A percentile compares a stretch with the other conserved stretches of the same genome.
These are phyloP conservation scores for Ustilago vetiveriae DNA, from an alignment of 1,284 basidiomycete species.

Conservation along the genomic window DNA sequence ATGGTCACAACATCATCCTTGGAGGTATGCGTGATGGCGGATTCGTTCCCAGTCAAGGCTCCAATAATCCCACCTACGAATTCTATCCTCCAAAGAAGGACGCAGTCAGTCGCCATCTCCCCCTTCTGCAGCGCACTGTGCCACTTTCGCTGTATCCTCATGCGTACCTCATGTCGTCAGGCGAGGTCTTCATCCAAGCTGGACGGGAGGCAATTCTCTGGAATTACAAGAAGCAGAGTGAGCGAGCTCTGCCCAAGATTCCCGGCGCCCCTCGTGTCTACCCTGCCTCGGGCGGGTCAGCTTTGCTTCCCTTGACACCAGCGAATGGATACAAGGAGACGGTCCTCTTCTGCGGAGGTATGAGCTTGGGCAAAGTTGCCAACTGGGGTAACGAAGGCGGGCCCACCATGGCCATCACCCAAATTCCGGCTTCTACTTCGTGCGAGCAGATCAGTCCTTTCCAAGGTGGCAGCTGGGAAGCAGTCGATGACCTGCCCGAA, in stretches of 20 bases:
- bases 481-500: slow-evolving; percentile 45
- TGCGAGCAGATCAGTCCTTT: slow-evolving; percentile 61
- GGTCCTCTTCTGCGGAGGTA: slow-evolving; percentile 62
- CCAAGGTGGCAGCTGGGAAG: slow-evolving; percentile 34
- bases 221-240: slow-evolving; percentile 43
- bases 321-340: slow-evolving; percentile 55
- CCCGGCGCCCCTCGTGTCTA: slow-evolving; percentile 53
- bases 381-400: slow-evolving; percentile 61
- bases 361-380: slow-evolving; percentile 33
- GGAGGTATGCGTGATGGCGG: slow-evolving; percentile 60
- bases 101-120: slow-evolving; percentile 27
- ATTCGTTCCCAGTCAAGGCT: slow-evolving; percentile 47
- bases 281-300: slow-evolving; percentile 57
- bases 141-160: slow-evolving; percentile 60
- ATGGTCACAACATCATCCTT: slow-evolving; percentile 52
- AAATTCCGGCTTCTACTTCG: slow-evolving; percentile 46
- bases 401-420: slow-evolving; percentile 37
- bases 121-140: slow-evolving; percentile 48
- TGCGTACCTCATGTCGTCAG: slow-evolving; percentile 56
- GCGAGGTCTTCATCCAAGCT: slow-evolving; percentile 57
- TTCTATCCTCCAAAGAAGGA: slow-evolving; percentile 55
- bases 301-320: slow-evolving; percentile 54
- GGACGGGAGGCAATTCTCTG: slow-evolving; percentile 52
- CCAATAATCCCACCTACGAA: slow-evolving; percentile 59
- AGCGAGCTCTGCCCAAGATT: slow-evolving; percentile 47